A percentile compares a stretch with the other conserved stretches of the same genome.
These are phyloP conservation scores for Chlorella sp. DNA, from an alignment of 139 green algal genomes.

Conservation along the genomic window DNA sequence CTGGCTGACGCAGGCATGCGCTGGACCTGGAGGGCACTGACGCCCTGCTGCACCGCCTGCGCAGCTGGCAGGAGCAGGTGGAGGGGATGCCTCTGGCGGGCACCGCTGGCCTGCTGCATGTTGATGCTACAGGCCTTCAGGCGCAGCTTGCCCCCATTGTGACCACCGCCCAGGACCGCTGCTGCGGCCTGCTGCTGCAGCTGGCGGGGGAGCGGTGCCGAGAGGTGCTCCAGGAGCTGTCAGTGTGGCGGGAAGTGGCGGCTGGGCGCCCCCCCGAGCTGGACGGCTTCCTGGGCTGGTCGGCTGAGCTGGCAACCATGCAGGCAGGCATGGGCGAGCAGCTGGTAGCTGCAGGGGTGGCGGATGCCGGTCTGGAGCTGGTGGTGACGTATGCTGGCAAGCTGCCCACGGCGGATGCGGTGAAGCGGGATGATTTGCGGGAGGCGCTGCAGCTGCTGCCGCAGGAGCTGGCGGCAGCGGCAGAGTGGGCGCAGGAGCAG, in stretches of 20 bases:
- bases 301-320: neutral
- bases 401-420: slow-evolving; percentile 27
- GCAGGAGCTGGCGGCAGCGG: neutral
- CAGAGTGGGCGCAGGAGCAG: neutral
- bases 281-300: slow-evolving; percentile 17
- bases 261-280: neutral
- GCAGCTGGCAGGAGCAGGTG: slow-evolving; percentile 8
- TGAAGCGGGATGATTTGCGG: slow-evolving; percentile 16
- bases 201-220: slow-evolving; percentile 17
- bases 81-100: neutral
- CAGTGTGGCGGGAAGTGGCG: neutral
- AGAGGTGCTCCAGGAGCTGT: neutral
- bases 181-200: slow-evolving; percentile 10
- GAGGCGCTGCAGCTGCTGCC: slow-evolving; percentile 3
- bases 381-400: neutral
- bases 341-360: neutral
- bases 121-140: slow-evolving; percentile 6
- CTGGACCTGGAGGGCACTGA: neutral
- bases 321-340: neutral
- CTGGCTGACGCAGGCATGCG: neutral
- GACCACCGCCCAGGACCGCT: neutral
- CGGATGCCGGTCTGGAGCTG: neutral
- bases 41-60: neutral
- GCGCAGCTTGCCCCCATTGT: neutral
- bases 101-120: neutral